Percentiles rank a stretch among this genome's conserved stretches.
Conservation (phyloP, 139 green algal genomes). For the Pseudopediastrum boryanum region DNA sequence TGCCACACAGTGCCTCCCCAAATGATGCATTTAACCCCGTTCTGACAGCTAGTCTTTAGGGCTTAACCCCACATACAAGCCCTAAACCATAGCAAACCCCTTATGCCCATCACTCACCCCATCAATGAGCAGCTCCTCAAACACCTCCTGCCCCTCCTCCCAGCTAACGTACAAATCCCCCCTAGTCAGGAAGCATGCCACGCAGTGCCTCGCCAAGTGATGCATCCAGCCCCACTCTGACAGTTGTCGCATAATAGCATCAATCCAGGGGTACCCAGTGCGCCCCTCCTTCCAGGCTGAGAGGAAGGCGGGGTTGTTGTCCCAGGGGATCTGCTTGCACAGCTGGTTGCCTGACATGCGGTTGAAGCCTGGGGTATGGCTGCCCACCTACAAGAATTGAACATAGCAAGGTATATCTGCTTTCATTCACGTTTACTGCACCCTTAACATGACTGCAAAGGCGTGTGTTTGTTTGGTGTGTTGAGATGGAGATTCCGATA, state of each 20-base stretch:
- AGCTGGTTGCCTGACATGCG: slow-evolving; percentile 88
- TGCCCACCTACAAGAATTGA: slow-evolving; percentile 50
- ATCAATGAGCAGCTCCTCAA: slow-evolving; percentile 93
- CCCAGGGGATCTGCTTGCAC: slow-evolving; percentile 76
- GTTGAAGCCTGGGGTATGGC: slow-evolving; percentile 81
- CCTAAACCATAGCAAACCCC: too few species aligned
- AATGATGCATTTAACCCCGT: slow-evolving; percentile 91
- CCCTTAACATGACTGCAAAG: too few species aligned
- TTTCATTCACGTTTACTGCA: too few species aligned
- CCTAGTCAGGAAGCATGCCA: slow-evolving; percentile 97
- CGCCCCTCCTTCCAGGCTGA: slow-evolving; percentile 72
- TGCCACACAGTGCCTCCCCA: slow-evolving; percentile 86
- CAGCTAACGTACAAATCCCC: slow-evolving; percentile 89
- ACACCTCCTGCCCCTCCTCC: slow-evolving; percentile 87
- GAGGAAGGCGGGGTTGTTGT: slow-evolving; percentile 68
- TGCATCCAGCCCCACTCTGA: slow-evolving; percentile 88
- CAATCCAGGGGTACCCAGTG: slow-evolving; percentile 85
- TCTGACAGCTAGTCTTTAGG: slow-evolving; percentile 5
- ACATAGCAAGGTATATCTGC: not conserved
- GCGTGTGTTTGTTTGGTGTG: too few species aligned
- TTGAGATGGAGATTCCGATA: too few species aligned
- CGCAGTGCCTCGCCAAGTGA: slow-evolving; percentile 89
- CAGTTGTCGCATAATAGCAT: slow-evolving; percentile 85
- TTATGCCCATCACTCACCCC: slow-evolving; percentile 25
- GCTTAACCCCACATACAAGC: not conserved